These are phyloP conservation scores for Phytopythium oedochilum DNA, from an alignment of 352 stramenopile genomes.

Conservation along the genomic window DNA sequence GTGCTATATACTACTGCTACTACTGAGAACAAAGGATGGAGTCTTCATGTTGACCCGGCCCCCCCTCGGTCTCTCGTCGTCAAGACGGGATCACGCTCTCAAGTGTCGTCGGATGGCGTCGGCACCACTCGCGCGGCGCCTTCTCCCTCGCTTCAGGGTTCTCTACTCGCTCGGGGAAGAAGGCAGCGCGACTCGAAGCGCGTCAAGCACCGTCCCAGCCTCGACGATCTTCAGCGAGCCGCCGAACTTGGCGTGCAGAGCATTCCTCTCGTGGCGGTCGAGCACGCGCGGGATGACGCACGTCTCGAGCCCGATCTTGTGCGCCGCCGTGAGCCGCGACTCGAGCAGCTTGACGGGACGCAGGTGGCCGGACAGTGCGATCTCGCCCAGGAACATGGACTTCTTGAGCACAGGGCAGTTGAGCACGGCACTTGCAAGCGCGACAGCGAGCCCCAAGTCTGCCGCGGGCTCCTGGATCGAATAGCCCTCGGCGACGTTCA, in stretches of 20 bases:
- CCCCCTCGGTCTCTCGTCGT: not conserved
- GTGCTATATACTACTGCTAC: not conserved
- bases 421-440: constrained; percentile 65
- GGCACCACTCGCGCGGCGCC: too few species aligned
- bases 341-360: constrained; percentile 83
- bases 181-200: constrained; percentile 55
- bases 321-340: constrained; percentile 62
- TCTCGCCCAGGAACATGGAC: constrained; percentile 70
- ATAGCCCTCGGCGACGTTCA: constrained; percentile 84
- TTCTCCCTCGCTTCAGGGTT: too few species aligned
- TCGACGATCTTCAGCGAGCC: constrained; percentile 55
- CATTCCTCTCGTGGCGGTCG: constrained; percentile 33
- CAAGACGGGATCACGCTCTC: not conserved
- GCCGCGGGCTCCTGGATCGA: constrained; percentile 77
- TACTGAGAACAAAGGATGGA: too few species aligned
- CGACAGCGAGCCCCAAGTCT: constrained; percentile 70
- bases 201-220: constrained; percentile 57
- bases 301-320: constrained; percentile 74
- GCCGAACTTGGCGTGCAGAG: constrained; percentile 47
- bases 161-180: not conserved
- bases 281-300: constrained; percentile 68
- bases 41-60: not conserved
- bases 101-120: too few species aligned
- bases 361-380: constrained; percentile 75
- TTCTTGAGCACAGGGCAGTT: constrained; percentile 46